Percentiles rank a stretch among this genome's conserved stretches.
phyloP scores from a whole-genome alignment of 768 basidiomycete genomes.

The Suillus hirtellus region DNA sequence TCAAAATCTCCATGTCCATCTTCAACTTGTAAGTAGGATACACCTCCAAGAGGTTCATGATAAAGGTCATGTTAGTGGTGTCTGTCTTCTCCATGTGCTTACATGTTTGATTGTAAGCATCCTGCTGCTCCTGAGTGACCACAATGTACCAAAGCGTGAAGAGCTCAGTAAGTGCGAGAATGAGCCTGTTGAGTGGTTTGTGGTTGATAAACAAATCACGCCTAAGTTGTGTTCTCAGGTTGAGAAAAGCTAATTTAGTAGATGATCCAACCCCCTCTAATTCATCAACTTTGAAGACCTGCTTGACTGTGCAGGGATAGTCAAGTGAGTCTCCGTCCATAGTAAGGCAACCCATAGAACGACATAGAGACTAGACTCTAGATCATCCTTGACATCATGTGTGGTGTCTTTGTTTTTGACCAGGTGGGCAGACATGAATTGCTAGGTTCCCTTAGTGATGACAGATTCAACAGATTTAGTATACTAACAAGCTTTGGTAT shows the following conservation, averaged over 20 bases:
- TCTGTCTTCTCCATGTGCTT: neutral
- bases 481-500: neutral
- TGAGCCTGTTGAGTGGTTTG: neutral
- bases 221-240: neutral
- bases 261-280: neutral
- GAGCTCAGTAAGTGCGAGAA: neutral
- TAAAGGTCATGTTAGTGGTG: neutral
- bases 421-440: slow-evolving; percentile 2
- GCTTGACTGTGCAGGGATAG: neutral
- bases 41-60: neutral
- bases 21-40: neutral
- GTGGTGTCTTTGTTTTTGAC: slow-evolving; percentile 13
- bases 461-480: neutral
- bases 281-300: neutral
- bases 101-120: neutral
- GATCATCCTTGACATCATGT: slow-evolving; percentile 30
- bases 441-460: slow-evolving; percentile 33
- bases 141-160: neutral
- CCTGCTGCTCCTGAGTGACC: neutral
- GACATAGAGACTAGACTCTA: slow-evolving; percentile 32
- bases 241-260: neutral
- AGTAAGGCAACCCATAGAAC: slow-evolving; percentile 17
- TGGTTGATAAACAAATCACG: neutral
- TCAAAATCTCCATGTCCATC: neutral
- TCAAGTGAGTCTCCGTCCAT: neutral